These are phyloP conservation scores for Phaffia australis DNA, from an alignment of 768 basidiomycete genomes.

Conservation along the genomic window DNA sequence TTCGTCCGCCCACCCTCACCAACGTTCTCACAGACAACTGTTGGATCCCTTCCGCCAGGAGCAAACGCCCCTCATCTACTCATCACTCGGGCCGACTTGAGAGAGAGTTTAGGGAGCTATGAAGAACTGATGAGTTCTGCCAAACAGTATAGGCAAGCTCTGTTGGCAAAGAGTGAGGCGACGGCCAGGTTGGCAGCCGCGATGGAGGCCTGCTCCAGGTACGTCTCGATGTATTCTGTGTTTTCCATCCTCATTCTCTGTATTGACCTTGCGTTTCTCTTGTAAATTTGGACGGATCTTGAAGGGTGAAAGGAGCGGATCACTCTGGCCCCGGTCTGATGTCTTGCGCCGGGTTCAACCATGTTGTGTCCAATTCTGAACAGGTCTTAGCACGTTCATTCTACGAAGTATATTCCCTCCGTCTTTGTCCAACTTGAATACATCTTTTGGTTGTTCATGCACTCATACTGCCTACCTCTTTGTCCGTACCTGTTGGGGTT, in stretches of 20 bases:
- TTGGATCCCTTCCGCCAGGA: constrained; percentile 45
- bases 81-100: constrained; percentile 60
- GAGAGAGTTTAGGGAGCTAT: constrained; percentile 41
- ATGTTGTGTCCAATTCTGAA: constrained; percentile 85
- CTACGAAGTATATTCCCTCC: constrained; percentile 39
- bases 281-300: constrained; percentile 47
- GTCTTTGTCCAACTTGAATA: not conserved
- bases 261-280: not conserved
- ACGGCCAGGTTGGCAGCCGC: constrained; percentile 78
- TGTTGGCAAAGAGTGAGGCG: constrained; percentile 68
- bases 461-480: too few relatives aligned
- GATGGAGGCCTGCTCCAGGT: constrained; percentile 55
- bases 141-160: constrained; percentile 66
- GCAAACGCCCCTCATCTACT: constrained; percentile 8
- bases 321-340: constrained; percentile 56
- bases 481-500: too few relatives aligned
- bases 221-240: constrained; percentile 42
- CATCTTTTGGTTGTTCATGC: not conserved
- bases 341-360: constrained; percentile 77
- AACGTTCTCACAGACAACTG: constrained; percentile 69
- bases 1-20: constrained; percentile 58
- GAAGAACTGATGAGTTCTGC: constrained; percentile 61
- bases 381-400: constrained; percentile 79
- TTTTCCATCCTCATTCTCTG: not conserved
- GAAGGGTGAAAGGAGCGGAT: constrained; percentile 35